A percentile compares a stretch with the other conserved stretches of the same genome.
Conservation (phyloP, 2,329 filamentous ascomycete genomes). For the Epichloe elymi region DNA sequence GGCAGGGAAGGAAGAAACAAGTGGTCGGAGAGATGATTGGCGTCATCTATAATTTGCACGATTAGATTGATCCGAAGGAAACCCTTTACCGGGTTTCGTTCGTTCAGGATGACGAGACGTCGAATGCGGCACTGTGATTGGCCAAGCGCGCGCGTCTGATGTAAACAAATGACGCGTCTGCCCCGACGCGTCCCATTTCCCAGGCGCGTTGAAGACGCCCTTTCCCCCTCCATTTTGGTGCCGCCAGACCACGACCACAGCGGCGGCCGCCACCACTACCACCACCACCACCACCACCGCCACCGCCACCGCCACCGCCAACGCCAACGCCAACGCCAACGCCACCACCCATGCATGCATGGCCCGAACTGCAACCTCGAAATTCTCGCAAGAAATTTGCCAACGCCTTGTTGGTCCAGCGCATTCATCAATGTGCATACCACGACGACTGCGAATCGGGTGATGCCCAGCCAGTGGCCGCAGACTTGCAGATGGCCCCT, state of each 20-base stretch:
- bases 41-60: no score
- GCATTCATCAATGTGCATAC: neutral
- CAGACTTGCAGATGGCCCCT: neutral
- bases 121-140: constrained; percentile 1
- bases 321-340: neutral
- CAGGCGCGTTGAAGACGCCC: neutral
- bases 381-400: neutral
- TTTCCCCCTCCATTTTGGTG: neutral
- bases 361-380: neutral
- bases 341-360: neutral
- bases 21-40: no score
- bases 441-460: neutral
- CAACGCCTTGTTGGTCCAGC: constrained; percentile 2
- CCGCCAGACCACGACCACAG: neutral
- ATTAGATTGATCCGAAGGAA: no score
- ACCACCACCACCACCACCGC: neutral
- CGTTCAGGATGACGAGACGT: neutral
- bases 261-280: neutral
- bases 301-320: neutral
- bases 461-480: neutral
- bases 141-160: neutral
- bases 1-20: no score
- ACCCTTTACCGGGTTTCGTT: no score
- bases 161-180: constrained; percentile 7
- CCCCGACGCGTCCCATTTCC: neutral